Evolutionary conservation across 805 yeast genomes (phyloP).

Genomic region (Candida sanyiensis): DNA sequence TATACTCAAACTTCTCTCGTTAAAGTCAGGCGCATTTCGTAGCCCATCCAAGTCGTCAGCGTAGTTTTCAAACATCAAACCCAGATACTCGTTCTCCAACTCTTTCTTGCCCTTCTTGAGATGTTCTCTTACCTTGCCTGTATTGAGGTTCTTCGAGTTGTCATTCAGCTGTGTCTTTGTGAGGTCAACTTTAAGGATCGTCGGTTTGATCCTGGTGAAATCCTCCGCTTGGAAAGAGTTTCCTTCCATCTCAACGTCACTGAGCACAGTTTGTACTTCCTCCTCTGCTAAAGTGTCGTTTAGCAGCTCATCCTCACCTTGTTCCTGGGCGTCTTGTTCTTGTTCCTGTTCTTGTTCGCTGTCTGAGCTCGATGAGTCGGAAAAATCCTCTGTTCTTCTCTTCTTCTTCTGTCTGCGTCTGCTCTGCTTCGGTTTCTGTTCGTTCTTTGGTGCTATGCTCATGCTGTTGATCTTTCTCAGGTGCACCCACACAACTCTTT

Average conservation of each 20-base stretch:
- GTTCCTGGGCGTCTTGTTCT: conserved; percentile 8
- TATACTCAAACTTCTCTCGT: conserved; percentile 39
- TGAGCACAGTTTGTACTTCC: conserved; percentile 25
- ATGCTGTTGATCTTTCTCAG: too few relatives aligned
- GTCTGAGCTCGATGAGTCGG: conserved; percentile 45
- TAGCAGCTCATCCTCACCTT: conserved; percentile 1
- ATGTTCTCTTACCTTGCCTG: conserved; percentile 26
- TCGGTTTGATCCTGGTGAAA: conserved; percentile 12
- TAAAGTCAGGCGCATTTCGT: conserved; percentile 61
- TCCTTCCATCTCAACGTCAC: conserved; percentile 28
- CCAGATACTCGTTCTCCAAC: conserved; percentile 46
- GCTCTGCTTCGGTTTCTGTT: conserved; percentile 12
- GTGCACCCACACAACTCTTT: too few relatives aligned
- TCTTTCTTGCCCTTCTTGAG: conserved; percentile 30
- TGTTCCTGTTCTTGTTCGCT: conserved; percentile 20
- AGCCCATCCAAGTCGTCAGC: conserved; percentile 34
- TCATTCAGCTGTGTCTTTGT: conserved; percentile 33
- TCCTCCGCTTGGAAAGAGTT: conserved; percentile 13
- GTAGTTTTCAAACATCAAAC: conserved; percentile 50
- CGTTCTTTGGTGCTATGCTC: conserved; percentile 24
- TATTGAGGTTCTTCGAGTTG: conserved; percentile 25
- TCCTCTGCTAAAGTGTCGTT: conserved; percentile 9
- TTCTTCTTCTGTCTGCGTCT: conserved; percentile 58
- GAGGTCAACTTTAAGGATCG: conserved; percentile 21
- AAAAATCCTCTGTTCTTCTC: conserved; percentile 78